Evolutionary conservation across 2,329 filamentous ascomycete species (phyloP).

Genomic region (Daldinia sp.): DNA sequence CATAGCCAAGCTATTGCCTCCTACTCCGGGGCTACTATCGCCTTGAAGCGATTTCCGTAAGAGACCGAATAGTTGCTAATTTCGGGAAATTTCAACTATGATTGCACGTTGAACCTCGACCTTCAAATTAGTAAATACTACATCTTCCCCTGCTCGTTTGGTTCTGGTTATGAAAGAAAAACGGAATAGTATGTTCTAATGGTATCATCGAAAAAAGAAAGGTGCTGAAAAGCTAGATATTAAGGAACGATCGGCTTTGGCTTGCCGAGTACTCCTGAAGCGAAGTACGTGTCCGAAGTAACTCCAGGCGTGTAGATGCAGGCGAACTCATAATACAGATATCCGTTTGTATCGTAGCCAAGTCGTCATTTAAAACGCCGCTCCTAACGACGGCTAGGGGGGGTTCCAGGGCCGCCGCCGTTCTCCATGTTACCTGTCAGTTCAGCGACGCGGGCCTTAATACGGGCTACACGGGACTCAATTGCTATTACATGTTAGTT

Average conservation of each 20-base stretch:
- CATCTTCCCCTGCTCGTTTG: constrained; percentile 39
- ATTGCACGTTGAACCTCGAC: constrained; percentile 22
- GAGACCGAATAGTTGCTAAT: constrained; percentile 23
- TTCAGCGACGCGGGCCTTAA: constrained; percentile 96
- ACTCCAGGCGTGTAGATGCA: constrained; percentile 20
- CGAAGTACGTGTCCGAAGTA: constrained; percentile 30
- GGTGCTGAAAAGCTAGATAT: constrained; percentile 40
- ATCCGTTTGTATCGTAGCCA: constrained; percentile 39
- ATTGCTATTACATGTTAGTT: constrained; percentile 73
- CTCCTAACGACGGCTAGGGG: constrained; percentile 52
- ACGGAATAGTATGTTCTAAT: constrained; percentile 48
- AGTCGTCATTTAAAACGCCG: constrained; percentile 47
- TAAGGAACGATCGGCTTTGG: constrained; percentile 30
- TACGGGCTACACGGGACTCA: constrained; percentile 94
- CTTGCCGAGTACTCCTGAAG: constrained; percentile 22
- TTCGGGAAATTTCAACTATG: constrained; percentile 31
- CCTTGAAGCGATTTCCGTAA: constrained; percentile 37
- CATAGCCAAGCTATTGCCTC: constrained; percentile 45
- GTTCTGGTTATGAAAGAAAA: constrained; percentile 41
- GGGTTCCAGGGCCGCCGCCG: constrained; percentile 54
- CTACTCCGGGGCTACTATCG: constrained; percentile 36
- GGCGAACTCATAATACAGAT: constrained; percentile 22
- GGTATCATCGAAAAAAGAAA: constrained; percentile 52
- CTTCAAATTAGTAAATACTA: constrained; percentile 38
- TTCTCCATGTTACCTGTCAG: constrained; percentile 87